These are phyloP conservation scores for Huntiella omanensis DNA, from an alignment of 2,329 filamentous ascomycete genomes.

Conservation along the genomic window DNA sequence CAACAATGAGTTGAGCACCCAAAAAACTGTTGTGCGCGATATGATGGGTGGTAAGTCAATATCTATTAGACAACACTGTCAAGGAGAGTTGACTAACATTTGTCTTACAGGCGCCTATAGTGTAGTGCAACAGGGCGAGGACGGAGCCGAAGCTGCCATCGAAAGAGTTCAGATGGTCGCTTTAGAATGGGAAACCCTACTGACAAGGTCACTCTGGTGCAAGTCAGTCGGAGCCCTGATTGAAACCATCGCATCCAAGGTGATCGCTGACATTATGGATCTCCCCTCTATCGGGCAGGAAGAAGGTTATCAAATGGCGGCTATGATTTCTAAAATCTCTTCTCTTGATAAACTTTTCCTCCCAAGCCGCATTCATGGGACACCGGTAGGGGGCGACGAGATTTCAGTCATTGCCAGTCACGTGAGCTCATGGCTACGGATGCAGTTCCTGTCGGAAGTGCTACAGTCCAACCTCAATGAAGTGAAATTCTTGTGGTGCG, in stretches of 20 bases:
- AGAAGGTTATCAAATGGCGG: slow-evolving; percentile 42
- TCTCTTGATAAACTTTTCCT: slow-evolving; percentile 42
- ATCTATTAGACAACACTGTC: not conserved
- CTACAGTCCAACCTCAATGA: slow-evolving; percentile 48
- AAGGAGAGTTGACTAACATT: not conserved
- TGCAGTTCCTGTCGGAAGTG: slow-evolving; percentile 45
- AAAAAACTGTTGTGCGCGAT: slow-evolving; percentile 42
- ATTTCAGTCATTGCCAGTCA: slow-evolving; percentile 41
- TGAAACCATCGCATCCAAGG: slow-evolving; percentile 38
- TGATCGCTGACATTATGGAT: slow-evolving; percentile 43
- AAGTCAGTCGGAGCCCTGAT: slow-evolving; percentile 42
- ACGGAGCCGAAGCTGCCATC: slow-evolving; percentile 33
- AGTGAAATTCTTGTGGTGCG: slow-evolving; percentile 43
- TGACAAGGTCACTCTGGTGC: slow-evolving; percentile 41
- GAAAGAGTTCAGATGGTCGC: slow-evolving; percentile 34
- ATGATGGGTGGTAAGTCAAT: slow-evolving; percentile 31
- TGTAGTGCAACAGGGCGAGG: slow-evolving; percentile 36
- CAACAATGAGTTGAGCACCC: slow-evolving; percentile 38
- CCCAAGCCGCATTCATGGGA: slow-evolving; percentile 21
- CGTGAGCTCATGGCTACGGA: slow-evolving; percentile 40
- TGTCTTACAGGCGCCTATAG: slow-evolving; percentile 31
- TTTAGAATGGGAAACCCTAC: slow-evolving; percentile 35
- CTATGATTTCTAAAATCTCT: slow-evolving; percentile 36
- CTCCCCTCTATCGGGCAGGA: slow-evolving; percentile 42
- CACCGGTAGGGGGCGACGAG: slow-evolving; percentile 18